These are phyloP conservation scores for Grosmannia clavigera DNA, from an alignment of 2,329 filamentous ascomycete species.

Conservation along the genomic window DNA sequence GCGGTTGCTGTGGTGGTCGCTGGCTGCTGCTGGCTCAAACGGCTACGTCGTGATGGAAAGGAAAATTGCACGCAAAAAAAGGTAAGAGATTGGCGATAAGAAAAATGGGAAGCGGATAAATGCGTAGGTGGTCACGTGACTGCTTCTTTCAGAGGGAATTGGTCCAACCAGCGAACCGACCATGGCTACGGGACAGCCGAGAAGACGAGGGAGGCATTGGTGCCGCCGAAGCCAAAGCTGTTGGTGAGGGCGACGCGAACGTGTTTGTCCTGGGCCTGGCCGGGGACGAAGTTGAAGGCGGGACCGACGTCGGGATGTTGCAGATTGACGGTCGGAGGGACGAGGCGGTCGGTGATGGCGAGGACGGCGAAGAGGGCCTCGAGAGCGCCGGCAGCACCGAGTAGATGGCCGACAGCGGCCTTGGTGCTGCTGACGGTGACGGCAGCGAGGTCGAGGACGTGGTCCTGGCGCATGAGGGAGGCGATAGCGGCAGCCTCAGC, in stretches of 20 bases:
- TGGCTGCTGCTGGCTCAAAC: no score
- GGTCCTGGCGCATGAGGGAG: slow-evolving; percentile 59
- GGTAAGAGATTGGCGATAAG: neutral
- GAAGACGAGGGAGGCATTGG: slow-evolving; percentile 84
- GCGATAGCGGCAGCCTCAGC: slow-evolving; percentile 81
- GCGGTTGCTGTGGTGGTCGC: no score
- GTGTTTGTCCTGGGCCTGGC: slow-evolving; percentile 53
- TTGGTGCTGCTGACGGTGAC: slow-evolving; percentile 90
- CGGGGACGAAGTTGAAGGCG: slow-evolving; percentile 75
- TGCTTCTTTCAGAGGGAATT: no score
- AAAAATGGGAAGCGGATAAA: neutral
- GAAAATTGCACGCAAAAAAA: neutral
- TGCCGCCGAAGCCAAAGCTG: slow-evolving; percentile 96
- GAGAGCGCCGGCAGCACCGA: slow-evolving; percentile 82
- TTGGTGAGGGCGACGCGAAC: slow-evolving; percentile 76
- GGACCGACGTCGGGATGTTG: slow-evolving; percentile 52
- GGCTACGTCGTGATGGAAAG: neutral
- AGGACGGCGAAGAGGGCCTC: slow-evolving; percentile 80
- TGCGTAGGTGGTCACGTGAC: neutral
- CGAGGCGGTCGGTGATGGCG: slow-evolving; percentile 51
- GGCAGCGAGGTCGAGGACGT: slow-evolving; percentile 51
- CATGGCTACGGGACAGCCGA: slow-evolving; percentile 16
- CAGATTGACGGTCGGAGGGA: slow-evolving; percentile 84
- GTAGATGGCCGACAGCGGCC: slow-evolving; percentile 78
- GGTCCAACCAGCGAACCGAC: no score